Percentiles rank a stretch among this genome's conserved stretches.
Evolutionary conservation across 2,329 filamentous ascomycete genomes (phyloP).

Genomic region (Volutella citrinella): DNA sequence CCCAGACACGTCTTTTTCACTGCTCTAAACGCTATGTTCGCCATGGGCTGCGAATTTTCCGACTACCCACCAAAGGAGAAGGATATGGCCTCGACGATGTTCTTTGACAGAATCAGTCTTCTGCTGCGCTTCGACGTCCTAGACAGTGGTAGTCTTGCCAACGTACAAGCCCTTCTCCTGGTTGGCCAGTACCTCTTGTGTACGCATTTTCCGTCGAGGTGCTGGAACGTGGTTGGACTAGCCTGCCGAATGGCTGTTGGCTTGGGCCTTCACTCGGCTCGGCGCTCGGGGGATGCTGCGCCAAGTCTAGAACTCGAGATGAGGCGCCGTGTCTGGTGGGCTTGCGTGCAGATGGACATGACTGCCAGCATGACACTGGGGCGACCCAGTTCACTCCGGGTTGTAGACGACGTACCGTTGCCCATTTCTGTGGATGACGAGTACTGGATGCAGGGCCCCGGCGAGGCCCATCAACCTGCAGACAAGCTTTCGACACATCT

Average conservation of each 20-base stretch:
- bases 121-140: constrained; percentile 1
- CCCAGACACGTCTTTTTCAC: constrained; percentile 1
- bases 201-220: constrained; percentile 5
- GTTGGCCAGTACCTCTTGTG: constrained; percentile 1
- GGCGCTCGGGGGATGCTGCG: not conserved
- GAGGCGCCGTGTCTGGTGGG: constrained; percentile 3
- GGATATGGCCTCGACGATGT: not conserved
- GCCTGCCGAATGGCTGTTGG: constrained; percentile 6
- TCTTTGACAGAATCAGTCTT: constrained; percentile 1
- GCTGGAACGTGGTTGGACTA: constrained; percentile 4
- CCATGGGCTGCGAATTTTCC: constrained; percentile 5
- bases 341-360: constrained; percentile 7
- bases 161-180: constrained; percentile 3
- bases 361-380: constrained; percentile 8
- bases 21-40: constrained; percentile 6
- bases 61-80: constrained; percentile 2
- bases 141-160: constrained; percentile 1
- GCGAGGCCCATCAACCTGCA: not conserved
- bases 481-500: not conserved
- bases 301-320: constrained; percentile 1
- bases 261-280: constrained; percentile 1
- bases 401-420: constrained; percentile 2
- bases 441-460: not conserved
- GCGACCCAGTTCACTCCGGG: constrained; percentile 1
- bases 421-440: constrained; percentile 3